Percentiles rank a stretch among this genome's conserved stretches.
These are phyloP conservation scores for Craterostigma plantagineum DNA, from an alignment of 257 asterid genomes.

Conservation along the genomic window DNA sequence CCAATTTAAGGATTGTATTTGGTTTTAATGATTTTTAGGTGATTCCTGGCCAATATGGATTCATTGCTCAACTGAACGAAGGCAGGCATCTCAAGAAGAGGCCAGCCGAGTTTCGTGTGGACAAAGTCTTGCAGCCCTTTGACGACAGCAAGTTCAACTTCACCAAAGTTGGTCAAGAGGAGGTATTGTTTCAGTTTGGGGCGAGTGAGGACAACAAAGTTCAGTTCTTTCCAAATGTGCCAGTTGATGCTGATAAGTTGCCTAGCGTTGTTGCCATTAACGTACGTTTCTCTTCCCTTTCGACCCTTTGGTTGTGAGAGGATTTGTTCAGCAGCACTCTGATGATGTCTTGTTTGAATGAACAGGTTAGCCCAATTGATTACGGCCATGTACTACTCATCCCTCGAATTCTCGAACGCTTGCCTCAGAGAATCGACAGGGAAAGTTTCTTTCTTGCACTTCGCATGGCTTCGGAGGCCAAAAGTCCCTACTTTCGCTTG, in stretches of 20 bases:
- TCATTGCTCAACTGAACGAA: slow-evolving; percentile 66
- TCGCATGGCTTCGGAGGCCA: slow-evolving; percentile 74
- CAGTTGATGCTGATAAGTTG: slow-evolving; percentile 39
- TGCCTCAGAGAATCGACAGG: slow-evolving; percentile 72
- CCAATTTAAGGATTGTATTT: too few relatives aligned
- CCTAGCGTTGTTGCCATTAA: slow-evolving; percentile 23
- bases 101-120: slow-evolving; percentile 94
- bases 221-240: slow-evolving; percentile 49
- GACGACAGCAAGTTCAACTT: slow-evolving; percentile 53
- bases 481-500: slow-evolving; percentile 71
- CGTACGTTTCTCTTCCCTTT: too few relatives aligned
- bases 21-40: too few relatives aligned
- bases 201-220: slow-evolving; percentile 38
- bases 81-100: slow-evolving; percentile 97
- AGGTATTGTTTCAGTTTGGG: slow-evolving; percentile 39
- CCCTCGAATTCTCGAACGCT: slow-evolving; percentile 5
- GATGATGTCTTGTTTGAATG: too few relatives aligned
- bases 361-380: too few relatives aligned
- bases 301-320: too few relatives aligned
- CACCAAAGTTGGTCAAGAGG: too few relatives aligned
- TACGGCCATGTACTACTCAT: too few relatives aligned
- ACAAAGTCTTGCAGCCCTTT: slow-evolving; percentile 82
- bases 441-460: slow-evolving; percentile 81
- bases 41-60: too few relatives aligned
- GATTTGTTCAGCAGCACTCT: too few relatives aligned